Percentiles rank a stretch among this genome's conserved stretches.
These are phyloP conservation scores for Clonostachys solani DNA, from an alignment of 2,329 filamentous ascomycete genomes.

Conservation along the genomic window DNA sequence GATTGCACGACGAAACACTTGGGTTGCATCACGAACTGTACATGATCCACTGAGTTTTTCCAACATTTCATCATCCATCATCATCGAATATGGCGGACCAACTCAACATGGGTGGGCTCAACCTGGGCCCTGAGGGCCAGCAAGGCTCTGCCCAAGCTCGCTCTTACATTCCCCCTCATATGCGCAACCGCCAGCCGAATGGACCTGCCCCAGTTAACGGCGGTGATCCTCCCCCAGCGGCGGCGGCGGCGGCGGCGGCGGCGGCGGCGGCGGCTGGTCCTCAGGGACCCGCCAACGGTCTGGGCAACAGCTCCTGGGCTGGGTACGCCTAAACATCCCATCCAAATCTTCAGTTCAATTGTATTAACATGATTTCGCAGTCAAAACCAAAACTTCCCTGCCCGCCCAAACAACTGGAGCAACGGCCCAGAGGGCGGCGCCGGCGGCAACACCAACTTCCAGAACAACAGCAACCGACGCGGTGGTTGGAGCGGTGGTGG, in stretches of 20 bases:
- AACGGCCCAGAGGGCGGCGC: slow-evolving; percentile 15
- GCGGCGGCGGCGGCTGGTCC: slow-evolving; percentile 31
- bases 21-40: not conserved
- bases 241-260: slow-evolving; percentile 10
- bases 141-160: slow-evolving; percentile 30
- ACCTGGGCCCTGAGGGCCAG: slow-evolving; percentile 44
- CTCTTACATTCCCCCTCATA: slow-evolving; percentile 83
- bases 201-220: slow-evolving; percentile 32
- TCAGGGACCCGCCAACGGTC: slow-evolving; percentile 12
- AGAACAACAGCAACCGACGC: slow-evolving; percentile 21
- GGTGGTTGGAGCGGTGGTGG: slow-evolving; percentile 24
- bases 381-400: slow-evolving; percentile 19
- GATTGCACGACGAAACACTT: slow-evolving; percentile 7
- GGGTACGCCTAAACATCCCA: slow-evolving; percentile 37
- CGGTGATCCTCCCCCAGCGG: not conserved
- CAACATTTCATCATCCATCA: slow-evolving; percentile 11
- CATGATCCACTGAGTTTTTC: not conserved
- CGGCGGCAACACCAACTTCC: not conserved
- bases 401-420: slow-evolving; percentile 26
- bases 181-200: slow-evolving; percentile 52
- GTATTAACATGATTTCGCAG: slow-evolving; percentile 9
- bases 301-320: slow-evolving; percentile 63
- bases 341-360: not conserved
- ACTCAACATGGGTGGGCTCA: slow-evolving; percentile 76
- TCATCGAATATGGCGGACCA: slow-evolving; percentile 69